Percentiles rank a stretch among this genome's conserved stretches.
These are phyloP conservation scores for Middelhovenomyces tepae DNA, from an alignment of 805 yeast species.

Conservation along the genomic window DNA sequence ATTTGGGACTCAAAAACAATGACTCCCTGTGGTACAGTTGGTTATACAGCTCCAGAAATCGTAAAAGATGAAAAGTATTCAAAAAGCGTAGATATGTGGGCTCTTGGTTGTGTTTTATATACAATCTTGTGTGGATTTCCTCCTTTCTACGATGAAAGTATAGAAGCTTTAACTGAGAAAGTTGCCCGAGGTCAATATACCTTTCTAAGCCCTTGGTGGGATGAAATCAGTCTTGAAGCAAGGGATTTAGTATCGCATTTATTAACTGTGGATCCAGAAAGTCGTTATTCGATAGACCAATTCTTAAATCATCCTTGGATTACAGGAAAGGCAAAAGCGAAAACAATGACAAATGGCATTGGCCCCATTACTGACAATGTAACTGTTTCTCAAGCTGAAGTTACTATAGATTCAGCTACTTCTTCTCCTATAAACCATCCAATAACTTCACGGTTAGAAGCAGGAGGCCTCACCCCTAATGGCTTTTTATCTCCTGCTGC, in stretches of 20 bases:
- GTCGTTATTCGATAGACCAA: conserved; percentile 63
- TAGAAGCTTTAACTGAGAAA: conserved; percentile 63
- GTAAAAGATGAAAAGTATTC: conserved; percentile 90
- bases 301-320: conserved; percentile 76
- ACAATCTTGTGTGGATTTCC: conserved; percentile 96
- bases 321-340: conserved; percentile 14
- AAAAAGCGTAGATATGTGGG: conserved; percentile 98
- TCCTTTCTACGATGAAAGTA: conserved; percentile 84
- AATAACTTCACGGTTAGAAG: background rate
- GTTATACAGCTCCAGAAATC: conserved; percentile 97
- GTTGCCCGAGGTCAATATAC: conserved; percentile 75
- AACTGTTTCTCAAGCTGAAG: too few species aligned
- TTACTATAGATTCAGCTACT: too few species aligned
- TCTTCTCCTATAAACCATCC: too few species aligned
- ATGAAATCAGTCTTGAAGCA: conserved; percentile 62
- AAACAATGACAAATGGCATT: background rate
- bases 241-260: conserved; percentile 59
- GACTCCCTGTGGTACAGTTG: conserved; percentile 98
- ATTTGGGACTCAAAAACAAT: conserved; percentile 81
- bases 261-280: conserved; percentile 60
- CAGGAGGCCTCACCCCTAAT: background rate
- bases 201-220: conserved; percentile 84
- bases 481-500: conserved; percentile 43
- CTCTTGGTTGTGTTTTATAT: conserved; percentile 90
- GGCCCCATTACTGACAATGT: background rate